Evolutionary conservation across 768 basidiomycete species (phyloP).

Genomic region (Suillus hirtellus): DNA sequence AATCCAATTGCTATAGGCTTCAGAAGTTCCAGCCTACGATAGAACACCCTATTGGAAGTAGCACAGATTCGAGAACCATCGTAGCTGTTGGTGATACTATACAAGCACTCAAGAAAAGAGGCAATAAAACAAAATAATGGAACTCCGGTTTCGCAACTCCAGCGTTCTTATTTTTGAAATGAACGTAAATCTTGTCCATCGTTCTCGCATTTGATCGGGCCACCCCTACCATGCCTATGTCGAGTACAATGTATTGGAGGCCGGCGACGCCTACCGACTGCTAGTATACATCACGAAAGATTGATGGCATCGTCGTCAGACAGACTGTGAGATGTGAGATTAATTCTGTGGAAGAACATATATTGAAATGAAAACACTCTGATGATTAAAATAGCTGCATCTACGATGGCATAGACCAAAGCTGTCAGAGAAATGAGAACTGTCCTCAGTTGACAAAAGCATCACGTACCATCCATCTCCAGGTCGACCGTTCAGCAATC

Average conservation of each 20-base stretch:
- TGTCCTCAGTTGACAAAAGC: too few relatives aligned
- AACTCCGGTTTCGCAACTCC: slow-evolving; percentile 59
- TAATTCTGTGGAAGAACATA: too few relatives aligned
- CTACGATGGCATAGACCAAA: too few relatives aligned
- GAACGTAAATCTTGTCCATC: slow-evolving; percentile 56
- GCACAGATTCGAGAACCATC: slow-evolving; percentile 59
- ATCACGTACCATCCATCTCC: slow-evolving; percentile 60
- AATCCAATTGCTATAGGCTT: slow-evolving; percentile 62
- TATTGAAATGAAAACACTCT: too few relatives aligned
- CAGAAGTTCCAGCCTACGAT: slow-evolving; percentile 69
- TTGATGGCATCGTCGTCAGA: too few relatives aligned
- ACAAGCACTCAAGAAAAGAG: neutral
- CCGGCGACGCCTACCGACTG: too few relatives aligned
- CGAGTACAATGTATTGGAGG: too few relatives aligned
- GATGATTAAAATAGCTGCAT: too few relatives aligned
- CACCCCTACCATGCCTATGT: too few relatives aligned
- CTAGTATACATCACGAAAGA: too few relatives aligned
- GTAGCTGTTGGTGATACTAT: slow-evolving; percentile 40
- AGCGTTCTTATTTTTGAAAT: slow-evolving; percentile 51
- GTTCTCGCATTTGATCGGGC: slow-evolving; percentile 21
- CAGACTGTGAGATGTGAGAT: too few relatives aligned
- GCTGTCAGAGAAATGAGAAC: too few relatives aligned
- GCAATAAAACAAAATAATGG: slow-evolving; percentile 14
- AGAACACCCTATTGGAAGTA: slow-evolving; percentile 68
- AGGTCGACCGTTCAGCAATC: slow-evolving; percentile 53